Evolutionary conservation across 805 yeast species (phyloP), one percentile per base, ranked within the genome.

Genomic region (Komagataella pastoris): DNA sequence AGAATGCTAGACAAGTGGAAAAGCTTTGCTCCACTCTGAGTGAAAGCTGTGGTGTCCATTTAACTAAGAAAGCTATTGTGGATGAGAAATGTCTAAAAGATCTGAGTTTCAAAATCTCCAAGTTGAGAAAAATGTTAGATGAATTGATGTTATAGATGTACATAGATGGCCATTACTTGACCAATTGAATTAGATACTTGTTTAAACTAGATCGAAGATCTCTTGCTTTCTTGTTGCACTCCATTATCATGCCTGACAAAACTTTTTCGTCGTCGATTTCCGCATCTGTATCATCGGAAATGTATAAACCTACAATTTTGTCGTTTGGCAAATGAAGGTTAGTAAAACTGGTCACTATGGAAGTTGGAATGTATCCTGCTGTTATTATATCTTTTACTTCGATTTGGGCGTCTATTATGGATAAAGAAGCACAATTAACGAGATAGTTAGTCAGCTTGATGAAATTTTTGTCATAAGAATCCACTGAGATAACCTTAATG

Each of bases 321-420:
- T 53, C 49, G 18, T 50, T 51, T 4, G 49, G 47, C 43, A 17
- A 21, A 21, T 14, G 43, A 7, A 53, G 56, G 36, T 53, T 52
- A 21, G 51, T 24, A 6, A 59, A 56, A 30, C 40, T 30, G 40
- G 40, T 30, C 40, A 30, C 40, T 30, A 30, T 30, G 40, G 40
- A 30, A 30, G 40, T 30, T 30, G 40, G 40, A 30, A 30, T 30
- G 40, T 30, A 30, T 1, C 88, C 85, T 55, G 83, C 74, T 6
- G 88, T 77, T 1, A 89, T 90, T 54, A 89, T 69, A 60, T 90
- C 95, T 52, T 77, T 72, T 24, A 88, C 63, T 58, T 90, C 95
- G 24, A 91, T 80, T 6, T 89, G 89, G 0, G 97, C 83, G 65
- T 93, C 93, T 0, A 86, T 81, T 52, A 93, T 65, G 0, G 97